These are phyloP conservation scores for Tolypocladium pustulatum DNA, from an alignment of 2,329 filamentous ascomycete species.

Conservation along the genomic window DNA sequence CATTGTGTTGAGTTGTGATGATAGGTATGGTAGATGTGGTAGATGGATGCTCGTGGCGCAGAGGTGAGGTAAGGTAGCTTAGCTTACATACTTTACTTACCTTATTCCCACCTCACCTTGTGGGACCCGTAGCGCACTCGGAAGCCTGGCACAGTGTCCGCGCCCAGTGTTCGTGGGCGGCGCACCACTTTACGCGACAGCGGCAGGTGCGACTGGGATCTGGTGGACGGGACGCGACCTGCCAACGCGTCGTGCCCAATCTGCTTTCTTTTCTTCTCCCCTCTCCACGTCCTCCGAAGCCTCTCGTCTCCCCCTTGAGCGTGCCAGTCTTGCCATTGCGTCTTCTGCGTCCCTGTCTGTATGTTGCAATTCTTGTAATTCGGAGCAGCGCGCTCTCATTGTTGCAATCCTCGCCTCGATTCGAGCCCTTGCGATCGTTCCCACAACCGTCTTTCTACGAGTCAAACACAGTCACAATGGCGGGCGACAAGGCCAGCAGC, in stretches of 20 bases:
- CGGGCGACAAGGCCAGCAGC: slow-evolving; percentile 14
- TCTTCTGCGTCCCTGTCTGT: background rate
- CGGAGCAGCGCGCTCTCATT: background rate
- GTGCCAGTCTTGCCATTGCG: background rate
- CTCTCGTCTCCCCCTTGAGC: background rate
- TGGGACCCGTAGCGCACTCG: too few species aligned
- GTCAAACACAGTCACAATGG: slow-evolving; percentile 14
- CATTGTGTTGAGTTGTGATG: background rate
- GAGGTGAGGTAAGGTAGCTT: too few species aligned
- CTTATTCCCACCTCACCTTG: too few species aligned
- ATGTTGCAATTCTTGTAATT: background rate
- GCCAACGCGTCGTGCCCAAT: background rate
- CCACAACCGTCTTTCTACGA: background rate
- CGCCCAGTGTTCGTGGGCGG: background rate
- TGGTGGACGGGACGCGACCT: background rate
- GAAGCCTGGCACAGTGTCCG: background rate
- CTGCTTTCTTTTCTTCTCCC: too few species aligned
- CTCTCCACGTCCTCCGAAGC: background rate
- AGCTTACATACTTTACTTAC: too few species aligned
- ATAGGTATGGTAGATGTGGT: too few species aligned
- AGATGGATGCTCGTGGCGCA: too few species aligned
- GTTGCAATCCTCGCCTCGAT: background rate
- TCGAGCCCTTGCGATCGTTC: background rate
- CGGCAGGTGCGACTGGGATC: background rate
- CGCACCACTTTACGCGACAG: background rate